Percentiles rank a stretch among this genome's conserved stretches.
Evolutionary conservation across 2,329 filamentous ascomycete genomes (phyloP).

Genomic region (Fusarium penzigii): DNA sequence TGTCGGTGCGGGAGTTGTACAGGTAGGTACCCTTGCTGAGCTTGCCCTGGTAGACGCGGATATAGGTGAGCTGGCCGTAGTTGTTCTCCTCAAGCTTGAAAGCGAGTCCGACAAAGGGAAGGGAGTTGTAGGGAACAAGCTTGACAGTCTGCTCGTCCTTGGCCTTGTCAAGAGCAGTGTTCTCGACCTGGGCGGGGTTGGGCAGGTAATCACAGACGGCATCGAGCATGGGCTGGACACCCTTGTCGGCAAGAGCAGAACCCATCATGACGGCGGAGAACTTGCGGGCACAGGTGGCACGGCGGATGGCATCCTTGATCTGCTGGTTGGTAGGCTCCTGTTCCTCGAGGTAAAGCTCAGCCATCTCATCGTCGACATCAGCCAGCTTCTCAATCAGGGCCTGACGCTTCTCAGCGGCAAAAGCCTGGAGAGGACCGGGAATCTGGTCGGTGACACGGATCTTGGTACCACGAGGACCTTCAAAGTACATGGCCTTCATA

Average conservation of each 20-base stretch:
- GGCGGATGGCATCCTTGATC: constrained; percentile 88
- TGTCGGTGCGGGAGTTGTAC: constrained; percentile 90
- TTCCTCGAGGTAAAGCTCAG: constrained; percentile 91
- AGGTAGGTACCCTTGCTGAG: constrained; percentile 87
- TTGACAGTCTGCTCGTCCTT: constrained; percentile 78
- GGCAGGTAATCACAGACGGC: constrained; percentile 95
- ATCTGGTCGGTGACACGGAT: constrained; percentile 78
- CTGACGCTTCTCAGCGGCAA: constrained; percentile 80
- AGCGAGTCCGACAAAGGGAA: constrained; percentile 92
- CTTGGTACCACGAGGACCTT: constrained; percentile 77
- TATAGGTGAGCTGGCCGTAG: constrained; percentile 97
- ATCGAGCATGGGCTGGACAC: constrained; percentile 94
- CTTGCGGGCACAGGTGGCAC: constrained; percentile 84
- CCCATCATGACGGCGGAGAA: constrained; percentile 98
- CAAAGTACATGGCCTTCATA: constrained; percentile 93
- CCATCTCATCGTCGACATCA: constrained; percentile 97
- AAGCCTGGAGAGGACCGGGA: constrained; percentile 72
- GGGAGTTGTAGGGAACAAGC: constrained; percentile 87
- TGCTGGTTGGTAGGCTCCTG: constrained; percentile 74
- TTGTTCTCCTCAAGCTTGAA: constrained; percentile 99
- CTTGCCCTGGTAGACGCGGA: constrained; percentile 94
- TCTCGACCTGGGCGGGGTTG: constrained; percentile 86
- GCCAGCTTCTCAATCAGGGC: constrained; percentile 92
- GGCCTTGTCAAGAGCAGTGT: constrained; percentile 82
- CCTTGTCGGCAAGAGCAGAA: constrained; percentile 91